phyloP scores from a whole-genome alignment of 73 alveolate genomes.

The Blepharisma japonicum region DNA sequence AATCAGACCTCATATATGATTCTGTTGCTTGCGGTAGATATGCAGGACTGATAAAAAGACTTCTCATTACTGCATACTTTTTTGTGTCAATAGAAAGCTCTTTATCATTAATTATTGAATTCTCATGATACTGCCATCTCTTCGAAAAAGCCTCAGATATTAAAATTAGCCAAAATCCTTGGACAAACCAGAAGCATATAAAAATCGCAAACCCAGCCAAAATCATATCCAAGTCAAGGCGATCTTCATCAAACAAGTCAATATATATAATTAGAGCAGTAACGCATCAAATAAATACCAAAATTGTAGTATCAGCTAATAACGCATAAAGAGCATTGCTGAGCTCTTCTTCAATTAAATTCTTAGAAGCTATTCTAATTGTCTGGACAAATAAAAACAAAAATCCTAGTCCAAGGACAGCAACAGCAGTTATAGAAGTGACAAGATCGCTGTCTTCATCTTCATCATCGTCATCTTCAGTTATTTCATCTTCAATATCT shows the following conservation, averaged over 20 bases:
- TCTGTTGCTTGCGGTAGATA: neutral
- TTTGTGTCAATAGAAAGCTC: neutral
- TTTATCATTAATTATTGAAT: neutral
- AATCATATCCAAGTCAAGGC: neutral
- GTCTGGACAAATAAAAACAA: neutral
- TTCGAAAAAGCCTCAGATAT: neutral
- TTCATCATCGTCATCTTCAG: neutral
- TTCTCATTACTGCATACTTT: slow-evolving; percentile 18
- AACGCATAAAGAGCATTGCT: neutral
- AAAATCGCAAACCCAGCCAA: neutral
- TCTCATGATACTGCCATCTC: neutral
- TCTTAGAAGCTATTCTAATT: neutral
- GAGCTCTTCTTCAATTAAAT: neutral
- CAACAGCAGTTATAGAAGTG: neutral
- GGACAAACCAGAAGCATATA: neutral
- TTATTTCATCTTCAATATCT: neutral
- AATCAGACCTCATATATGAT: slow-evolving; percentile 2
- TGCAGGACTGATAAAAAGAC: neutral
- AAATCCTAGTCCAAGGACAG: neutral
- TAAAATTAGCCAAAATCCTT: neutral
- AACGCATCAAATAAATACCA: neutral
- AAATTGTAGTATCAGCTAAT: neutral
- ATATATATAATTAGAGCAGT: neutral
- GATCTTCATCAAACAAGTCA: neutral
- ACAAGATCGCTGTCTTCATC: slow-evolving; percentile 7